Base-by-base conservation (phyloP, 768 basidiomycete species). In the Imleria badia region DNA sequence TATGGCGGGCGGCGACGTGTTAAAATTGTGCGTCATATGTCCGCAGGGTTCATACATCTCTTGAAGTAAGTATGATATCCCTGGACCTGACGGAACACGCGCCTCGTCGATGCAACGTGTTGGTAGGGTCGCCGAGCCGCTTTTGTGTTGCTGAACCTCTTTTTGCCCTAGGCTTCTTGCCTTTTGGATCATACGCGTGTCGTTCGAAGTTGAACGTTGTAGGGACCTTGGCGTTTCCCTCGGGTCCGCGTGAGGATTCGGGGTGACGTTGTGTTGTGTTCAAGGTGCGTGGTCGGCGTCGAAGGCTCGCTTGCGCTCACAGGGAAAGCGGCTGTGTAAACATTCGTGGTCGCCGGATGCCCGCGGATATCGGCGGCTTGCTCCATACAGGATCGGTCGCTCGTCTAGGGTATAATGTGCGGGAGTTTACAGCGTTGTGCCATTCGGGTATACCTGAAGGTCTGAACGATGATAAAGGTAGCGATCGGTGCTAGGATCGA, bases 81-180 rank as follows among this genome's bases (percentile, higher is more conserved):
- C 45, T 33, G 31, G 30, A 20, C 20, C 5, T 15, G 19, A 7
- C 20, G 22, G 20, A 31, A 33, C 26, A 23, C 48, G 30, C 40
- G 63, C 65, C 65, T 64, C 65, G 65, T 64, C 64, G 58, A 58
- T 66, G 48, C 62, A 49, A 52, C 64, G 43, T 65, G 64, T 58
- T 43, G 40, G 47, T 38, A 65, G 63, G 63, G 63, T 66, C 63
- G 48, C 5, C 15, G 47, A n/a, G 26, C 46, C 34, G 2, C 6
- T 26, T 50, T 52, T 39, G 36, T 26, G 26, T 26, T 6, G 26
- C 26, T 26, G 4, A 26, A 6, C 26, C 26, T 26, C 26, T 26
- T 26, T 50, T 52, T 39, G 33, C 54, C 20, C 22, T 34, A 26
- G 17, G 17, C 30, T 38, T 46, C 35, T 23, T 29, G 26, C 19